phyloP scores from a whole-genome alignment of 305 asterid species.

The Plantago rigida region DNA sequence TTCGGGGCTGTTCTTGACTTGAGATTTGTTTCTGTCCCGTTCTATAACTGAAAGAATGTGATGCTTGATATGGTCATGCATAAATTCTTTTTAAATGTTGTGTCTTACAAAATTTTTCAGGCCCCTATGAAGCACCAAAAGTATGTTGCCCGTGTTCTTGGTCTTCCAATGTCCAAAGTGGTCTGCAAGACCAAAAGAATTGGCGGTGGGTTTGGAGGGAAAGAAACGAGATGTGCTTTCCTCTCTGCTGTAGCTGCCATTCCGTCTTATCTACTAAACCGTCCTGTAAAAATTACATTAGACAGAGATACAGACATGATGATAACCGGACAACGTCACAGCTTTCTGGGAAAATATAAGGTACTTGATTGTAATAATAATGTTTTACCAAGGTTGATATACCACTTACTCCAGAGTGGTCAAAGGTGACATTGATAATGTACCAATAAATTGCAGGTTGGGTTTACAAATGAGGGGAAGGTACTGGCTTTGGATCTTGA shows the following conservation, averaged over 20 bases:
- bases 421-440: slow-evolving; percentile 14
- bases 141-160: slow-evolving; percentile 71
- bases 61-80: too few species aligned
- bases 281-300: slow-evolving; percentile 76
- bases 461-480: slow-evolving; percentile 71
- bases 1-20: too few species aligned
- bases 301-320: slow-evolving; percentile 92
- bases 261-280: slow-evolving; percentile 72
- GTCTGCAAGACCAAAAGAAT: slow-evolving; percentile 92
- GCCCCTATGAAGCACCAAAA: slow-evolving; percentile 87
- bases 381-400: background rate
- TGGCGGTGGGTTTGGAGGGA: slow-evolving; percentile 98
- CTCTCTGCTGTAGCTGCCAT: slow-evolving; percentile 71
- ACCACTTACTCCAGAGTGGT: background rate
- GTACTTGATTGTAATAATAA: slow-evolving; percentile 24
- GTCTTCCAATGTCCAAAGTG: slow-evolving; percentile 94
- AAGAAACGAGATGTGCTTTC: slow-evolving; percentile 80
- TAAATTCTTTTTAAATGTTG: slow-evolving; percentile 13
- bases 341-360: slow-evolving; percentile 90
- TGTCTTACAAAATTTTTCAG: slow-evolving; percentile 30
- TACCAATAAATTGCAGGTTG: slow-evolving; percentile 47
- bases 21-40: too few species aligned
- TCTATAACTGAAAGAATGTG: too few species aligned
- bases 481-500: slow-evolving; percentile 83
- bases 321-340: slow-evolving; percentile 85